phyloP scores from a whole-genome alignment of 2,329 filamentous ascomycete genomes.

The Macrophomina pseudophaseolina region DNA sequence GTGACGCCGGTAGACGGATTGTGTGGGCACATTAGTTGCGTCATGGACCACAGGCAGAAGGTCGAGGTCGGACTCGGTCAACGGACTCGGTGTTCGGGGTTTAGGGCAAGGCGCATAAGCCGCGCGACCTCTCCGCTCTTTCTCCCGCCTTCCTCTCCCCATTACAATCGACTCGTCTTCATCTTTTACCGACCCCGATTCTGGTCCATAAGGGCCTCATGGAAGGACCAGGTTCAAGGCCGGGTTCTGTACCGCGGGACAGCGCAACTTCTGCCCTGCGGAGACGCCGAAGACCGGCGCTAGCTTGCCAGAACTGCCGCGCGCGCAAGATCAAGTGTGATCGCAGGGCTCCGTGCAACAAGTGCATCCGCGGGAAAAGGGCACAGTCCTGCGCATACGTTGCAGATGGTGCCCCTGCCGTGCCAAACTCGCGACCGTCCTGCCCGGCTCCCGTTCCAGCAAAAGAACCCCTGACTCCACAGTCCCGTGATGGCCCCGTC shows the following conservation, averaged over 20 bases:
- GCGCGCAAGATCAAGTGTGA: conserved; percentile 38
- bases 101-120: neutral
- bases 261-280: conserved; percentile 6
- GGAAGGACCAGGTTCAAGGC: neutral
- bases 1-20: too few relatives aligned
- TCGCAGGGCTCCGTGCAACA: conserved; percentile 34
- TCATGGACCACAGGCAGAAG: neutral
- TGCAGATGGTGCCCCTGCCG: neutral
- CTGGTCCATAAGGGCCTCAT: neutral
- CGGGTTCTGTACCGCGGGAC: neutral
- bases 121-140: neutral
- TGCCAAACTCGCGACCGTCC: too few relatives aligned
- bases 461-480: neutral
- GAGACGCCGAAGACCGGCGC: conserved; percentile 34
- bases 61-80: neutral
- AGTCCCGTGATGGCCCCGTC: neutral
- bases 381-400: conserved; percentile 29
- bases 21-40: too few relatives aligned
- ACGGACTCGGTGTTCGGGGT: neutral
- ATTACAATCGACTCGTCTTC: neutral
- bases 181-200: neutral
- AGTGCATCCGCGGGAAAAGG: conserved; percentile 30
- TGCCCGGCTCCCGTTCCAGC: neutral
- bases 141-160: neutral
- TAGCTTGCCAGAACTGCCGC: conserved; percentile 36